Base-by-base conservation (phyloP, 2,329 filamentous ascomycete species). In the Cordyceps cicadae region DNA sequence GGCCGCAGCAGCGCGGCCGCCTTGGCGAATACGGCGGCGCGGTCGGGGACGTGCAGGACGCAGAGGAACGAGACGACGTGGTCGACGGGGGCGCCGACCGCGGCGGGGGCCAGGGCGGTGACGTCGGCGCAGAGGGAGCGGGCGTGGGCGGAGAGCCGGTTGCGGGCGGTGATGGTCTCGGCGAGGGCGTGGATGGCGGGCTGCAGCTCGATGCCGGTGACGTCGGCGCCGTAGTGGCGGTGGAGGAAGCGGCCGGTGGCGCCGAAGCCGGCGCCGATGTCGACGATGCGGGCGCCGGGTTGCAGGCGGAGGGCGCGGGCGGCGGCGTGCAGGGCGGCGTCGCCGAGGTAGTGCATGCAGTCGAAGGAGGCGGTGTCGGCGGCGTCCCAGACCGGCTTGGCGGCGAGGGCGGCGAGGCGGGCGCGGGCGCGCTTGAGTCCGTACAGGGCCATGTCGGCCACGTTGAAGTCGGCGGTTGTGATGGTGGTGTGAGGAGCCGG, bases 311-410 rank as follows among this genome's bases (percentile, higher is more conserved):
- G 49, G 21, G 62, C 52, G 5, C 24, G 32, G 19, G 49, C 65
- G 19, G 66, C 66, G 17, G 58, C 59, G n/a, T 63, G 62, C 9
- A 67, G 62, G 17, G 66, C 66, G 6, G 12, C 41, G 45, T 67
- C 62, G 45, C 65, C 65, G 15, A 66, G 63, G 52, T 67, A 67
- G 54, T 67, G 66, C 66, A 67, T 67, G 60, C 65, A 66, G 50
- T 67, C 66, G 49, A 67, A 67, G 1, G 56, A 60, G 7, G 48
- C 52, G 2, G 66, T 67, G 61, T 67, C 66, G 32, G 63, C 62
- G 12, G 57, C 56, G 26, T 59, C 54, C 66, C 66, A 67, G 5
- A 34, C 37, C 17, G 59, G 5, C 51, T 67, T 67, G n/a, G 52
- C 29, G 21, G 56, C 54, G 5, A 65, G 54, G 3, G 58, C 41